A percentile compares a stretch with the other conserved stretches of the same genome.
Evolutionary conservation across 2,329 filamentous ascomycete species (phyloP).

Genomic region (Verticillium isaacii): DNA sequence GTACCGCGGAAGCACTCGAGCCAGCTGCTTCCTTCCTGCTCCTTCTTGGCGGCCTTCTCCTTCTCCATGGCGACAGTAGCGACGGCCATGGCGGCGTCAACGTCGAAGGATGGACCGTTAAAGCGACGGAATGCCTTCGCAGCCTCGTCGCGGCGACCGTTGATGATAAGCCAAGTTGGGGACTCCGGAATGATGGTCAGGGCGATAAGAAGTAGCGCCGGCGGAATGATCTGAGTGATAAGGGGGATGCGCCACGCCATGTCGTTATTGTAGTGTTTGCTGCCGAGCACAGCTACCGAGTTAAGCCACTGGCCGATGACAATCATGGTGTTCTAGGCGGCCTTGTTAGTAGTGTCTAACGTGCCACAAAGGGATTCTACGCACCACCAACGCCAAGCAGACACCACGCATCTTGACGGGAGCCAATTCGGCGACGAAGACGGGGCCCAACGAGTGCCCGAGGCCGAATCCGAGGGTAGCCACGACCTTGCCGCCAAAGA

Average conservation of each 20-base stretch:
- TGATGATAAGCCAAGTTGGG: slow-evolving; percentile 15
- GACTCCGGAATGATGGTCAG: slow-evolving; percentile 17
- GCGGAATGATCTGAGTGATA: slow-evolving; percentile 22
- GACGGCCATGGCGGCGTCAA: slow-evolving; percentile 16
- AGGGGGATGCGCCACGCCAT: slow-evolving; percentile 23
- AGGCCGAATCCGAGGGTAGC: slow-evolving; percentile 23
- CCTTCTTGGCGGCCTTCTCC: slow-evolving; percentile 16
- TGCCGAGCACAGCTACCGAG: slow-evolving; percentile 18
- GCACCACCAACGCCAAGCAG: slow-evolving; percentile 20
- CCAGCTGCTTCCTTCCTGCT: slow-evolving; percentile 15
- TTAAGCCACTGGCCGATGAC: slow-evolving; percentile 22
- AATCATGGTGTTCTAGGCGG: slow-evolving; percentile 23
- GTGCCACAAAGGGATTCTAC: background rate
- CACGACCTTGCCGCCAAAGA: slow-evolving; percentile 23
- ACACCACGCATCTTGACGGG: slow-evolving; percentile 23
- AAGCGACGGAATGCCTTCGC: slow-evolving; percentile 16
- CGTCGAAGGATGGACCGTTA: slow-evolving; percentile 20
- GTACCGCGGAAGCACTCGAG: slow-evolving; percentile 22
- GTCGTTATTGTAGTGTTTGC: slow-evolving; percentile 14
- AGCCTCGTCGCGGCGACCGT: slow-evolving; percentile 12
- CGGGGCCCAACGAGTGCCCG: slow-evolving; percentile 23
- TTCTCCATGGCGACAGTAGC: slow-evolving; percentile 16
- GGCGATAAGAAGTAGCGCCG: slow-evolving; percentile 16
- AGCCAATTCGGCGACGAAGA: slow-evolving; percentile 25
- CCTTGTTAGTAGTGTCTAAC: background rate